Evolutionary conservation across 1,284 basidiomycete genomes (phyloP).

Genomic region (Cutaneotrichosporon arboriforme): DNA sequence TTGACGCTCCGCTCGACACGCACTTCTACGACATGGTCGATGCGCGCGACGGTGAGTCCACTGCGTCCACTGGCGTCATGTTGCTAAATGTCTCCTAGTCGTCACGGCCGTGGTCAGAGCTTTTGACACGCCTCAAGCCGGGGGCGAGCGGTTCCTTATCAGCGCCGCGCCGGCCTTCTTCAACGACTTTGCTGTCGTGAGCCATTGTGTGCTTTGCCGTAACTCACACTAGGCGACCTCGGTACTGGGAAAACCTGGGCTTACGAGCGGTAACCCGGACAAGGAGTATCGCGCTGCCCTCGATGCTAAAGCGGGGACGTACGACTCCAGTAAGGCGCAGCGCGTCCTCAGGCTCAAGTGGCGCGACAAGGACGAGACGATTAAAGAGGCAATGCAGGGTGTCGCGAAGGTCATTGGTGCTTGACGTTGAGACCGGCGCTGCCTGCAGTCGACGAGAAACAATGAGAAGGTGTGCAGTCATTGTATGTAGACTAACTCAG

Average conservation of each 20-base stretch:
- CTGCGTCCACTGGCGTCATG: too few species aligned
- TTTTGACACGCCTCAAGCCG: slow-evolving; percentile 41
- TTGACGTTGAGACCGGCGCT: too few species aligned
- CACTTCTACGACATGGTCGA: background rate
- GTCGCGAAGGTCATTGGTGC: too few species aligned
- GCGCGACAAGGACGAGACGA: slow-evolving; percentile 8
- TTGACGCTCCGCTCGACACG: background rate
- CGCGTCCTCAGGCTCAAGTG: slow-evolving; percentile 34
- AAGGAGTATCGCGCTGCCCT: slow-evolving; percentile 1
- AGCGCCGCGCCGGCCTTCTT: slow-evolving; percentile 39
- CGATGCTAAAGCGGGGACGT: slow-evolving; percentile 6
- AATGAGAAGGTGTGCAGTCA: too few species aligned
- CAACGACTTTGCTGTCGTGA: slow-evolving; percentile 20
- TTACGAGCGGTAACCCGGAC: background rate
- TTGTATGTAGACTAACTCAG: too few species aligned
- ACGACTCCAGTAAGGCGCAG: slow-evolving; percentile 28
- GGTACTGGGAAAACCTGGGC: background rate
- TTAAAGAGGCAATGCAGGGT: slow-evolving; percentile 14
- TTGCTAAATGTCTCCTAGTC: too few species aligned
- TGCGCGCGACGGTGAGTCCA: background rate
- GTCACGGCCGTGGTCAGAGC: background rate
- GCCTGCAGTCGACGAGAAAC: too few species aligned
- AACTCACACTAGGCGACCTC: background rate
- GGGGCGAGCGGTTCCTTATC: slow-evolving; percentile 58
- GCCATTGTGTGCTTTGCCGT: background rate